Base-by-base conservation (phyloP, 116 monocot species). In the Zostera marina region DNA sequence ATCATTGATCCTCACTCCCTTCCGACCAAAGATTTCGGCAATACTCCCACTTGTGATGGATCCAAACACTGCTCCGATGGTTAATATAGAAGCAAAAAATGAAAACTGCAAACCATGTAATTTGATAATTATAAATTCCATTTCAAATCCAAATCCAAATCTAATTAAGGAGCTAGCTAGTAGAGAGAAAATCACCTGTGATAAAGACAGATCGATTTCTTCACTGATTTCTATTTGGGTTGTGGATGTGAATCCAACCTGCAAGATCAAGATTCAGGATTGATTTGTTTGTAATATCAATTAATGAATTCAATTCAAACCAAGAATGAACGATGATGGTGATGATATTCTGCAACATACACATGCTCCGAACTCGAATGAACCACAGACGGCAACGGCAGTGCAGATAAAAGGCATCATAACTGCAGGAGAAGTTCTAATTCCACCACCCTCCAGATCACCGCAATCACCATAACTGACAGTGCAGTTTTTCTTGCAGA, bases 181-280 rank as follows among this genome's bases (percentile, higher is more conserved):
- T n/a, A n/a, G n/a, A n/a, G n/a, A n/a, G n/a, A 52, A 14, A 24
- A 10, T 60, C 54, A 11, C 10, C 87, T 87, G 56, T n/a, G 79
- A 71, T 11, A 79, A 22, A 15, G 82, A 76, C n/a, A 87, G 67
- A 1, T 73, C 81, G 15, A 81, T 43, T 14, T 83, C 83, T 32
- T 45, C 38, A 40, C 51, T 84, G 13, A 89, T 83, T 38, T 43
- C 80, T 15, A 81, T 32, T 44, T 89, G 80, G 42, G 80, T 70
- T 14, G 88, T 77, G 13, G 88, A 63, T 16, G 88, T 74, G 58
- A 70, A 83, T 2, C 88, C 80, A 42, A 80, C 70, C 88, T 89
- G 70, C 63, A 72, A 53, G 8, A 11, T 19, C 8, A 60, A n/a
- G 10, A 24, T n/a, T 32, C n/a, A n/a, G n/a, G n/a, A n/a, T n/a